Evolutionary conservation across 331 rosid genomes (phyloP).

Genomic region (Phaseolus coccineus): DNA sequence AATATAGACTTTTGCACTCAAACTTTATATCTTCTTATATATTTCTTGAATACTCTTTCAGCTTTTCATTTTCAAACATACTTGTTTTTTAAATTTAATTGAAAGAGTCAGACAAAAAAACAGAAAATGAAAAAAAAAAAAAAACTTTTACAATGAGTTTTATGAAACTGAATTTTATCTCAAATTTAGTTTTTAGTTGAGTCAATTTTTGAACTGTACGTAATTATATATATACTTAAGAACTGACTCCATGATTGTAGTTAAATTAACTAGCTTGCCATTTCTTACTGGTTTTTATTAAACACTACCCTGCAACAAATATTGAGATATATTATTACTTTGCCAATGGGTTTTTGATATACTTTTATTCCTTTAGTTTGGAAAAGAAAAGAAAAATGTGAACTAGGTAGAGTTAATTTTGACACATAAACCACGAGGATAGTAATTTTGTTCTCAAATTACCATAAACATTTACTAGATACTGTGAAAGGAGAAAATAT

Average conservation of each 20-base stretch:
- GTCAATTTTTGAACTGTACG: background rate
- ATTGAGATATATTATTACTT: no score
- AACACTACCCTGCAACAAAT: no score
- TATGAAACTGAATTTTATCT: background rate
- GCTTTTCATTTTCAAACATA: background rate
- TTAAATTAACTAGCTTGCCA: background rate
- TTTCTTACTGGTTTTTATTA: no score
- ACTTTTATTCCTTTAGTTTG: slow-evolving; percentile 12
- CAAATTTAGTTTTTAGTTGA: background rate
- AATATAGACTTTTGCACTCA: background rate
- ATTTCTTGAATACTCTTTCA: background rate
- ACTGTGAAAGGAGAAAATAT: slow-evolving; percentile 32
- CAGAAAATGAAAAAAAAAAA: background rate
- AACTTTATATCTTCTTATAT: slow-evolving; percentile 8
- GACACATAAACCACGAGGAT: slow-evolving; percentile 14
- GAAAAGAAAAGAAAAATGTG: background rate
- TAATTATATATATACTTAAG: background rate
- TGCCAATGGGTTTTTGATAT: no score
- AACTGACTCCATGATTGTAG: background rate
- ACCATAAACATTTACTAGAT: slow-evolving; percentile 4
- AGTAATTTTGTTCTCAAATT: slow-evolving; percentile 24
- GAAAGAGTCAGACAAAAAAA: background rate
- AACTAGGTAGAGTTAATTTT: background rate
- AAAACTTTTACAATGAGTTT: background rate
- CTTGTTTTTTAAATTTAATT: background rate